phyloP scores from a whole-genome alignment of 2,329 filamentous ascomycete species.

The Fusarium sp. region DNA sequence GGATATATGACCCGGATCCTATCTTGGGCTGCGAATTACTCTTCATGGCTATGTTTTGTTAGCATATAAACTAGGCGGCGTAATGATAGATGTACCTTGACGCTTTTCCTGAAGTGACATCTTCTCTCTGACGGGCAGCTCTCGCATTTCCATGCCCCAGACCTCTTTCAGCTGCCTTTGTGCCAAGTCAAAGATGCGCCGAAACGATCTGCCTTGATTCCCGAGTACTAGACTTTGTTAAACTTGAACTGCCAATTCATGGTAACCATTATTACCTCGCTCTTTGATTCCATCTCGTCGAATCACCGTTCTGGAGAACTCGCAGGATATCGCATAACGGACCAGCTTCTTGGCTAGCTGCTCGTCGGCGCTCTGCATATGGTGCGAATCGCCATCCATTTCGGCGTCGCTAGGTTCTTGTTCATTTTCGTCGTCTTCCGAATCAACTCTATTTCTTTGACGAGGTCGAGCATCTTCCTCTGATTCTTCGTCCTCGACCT shows the following conservation, averaged over 20 bases:
- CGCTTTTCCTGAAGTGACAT: conserved; percentile 81
- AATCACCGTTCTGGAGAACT: conserved; percentile 72
- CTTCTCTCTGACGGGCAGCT: conserved; percentile 85
- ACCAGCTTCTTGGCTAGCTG: conserved; percentile 75
- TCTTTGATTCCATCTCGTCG: conserved; percentile 72
- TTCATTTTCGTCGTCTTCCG: conserved; percentile 49
- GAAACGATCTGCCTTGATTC: conserved; percentile 77
- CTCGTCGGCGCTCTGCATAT: conserved; percentile 58
- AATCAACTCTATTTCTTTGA: conserved; percentile 50
- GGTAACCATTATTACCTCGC: conserved; percentile 60
- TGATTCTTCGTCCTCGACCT: conserved; percentile 49
- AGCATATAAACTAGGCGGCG: not conserved
- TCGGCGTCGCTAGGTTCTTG: conserved; percentile 56
- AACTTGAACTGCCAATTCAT: not conserved
- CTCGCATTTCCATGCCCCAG: conserved; percentile 94
- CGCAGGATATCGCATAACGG: conserved; percentile 75
- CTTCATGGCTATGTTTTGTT: conserved; percentile 53
- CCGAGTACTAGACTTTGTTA: conserved; percentile 72
- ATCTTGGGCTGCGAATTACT: conserved; percentile 65
- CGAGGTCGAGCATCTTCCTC: conserved; percentile 52
- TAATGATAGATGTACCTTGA: conserved; percentile 66
- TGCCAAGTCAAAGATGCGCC: conserved; percentile 79
- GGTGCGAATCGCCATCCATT: conserved; percentile 49
- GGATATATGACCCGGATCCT: conserved; percentile 78
- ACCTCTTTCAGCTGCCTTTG: conserved; percentile 76